Conservation (phyloP, 2,329 filamentous ascomycete species). For the Talaromyces marneffei region DNA sequence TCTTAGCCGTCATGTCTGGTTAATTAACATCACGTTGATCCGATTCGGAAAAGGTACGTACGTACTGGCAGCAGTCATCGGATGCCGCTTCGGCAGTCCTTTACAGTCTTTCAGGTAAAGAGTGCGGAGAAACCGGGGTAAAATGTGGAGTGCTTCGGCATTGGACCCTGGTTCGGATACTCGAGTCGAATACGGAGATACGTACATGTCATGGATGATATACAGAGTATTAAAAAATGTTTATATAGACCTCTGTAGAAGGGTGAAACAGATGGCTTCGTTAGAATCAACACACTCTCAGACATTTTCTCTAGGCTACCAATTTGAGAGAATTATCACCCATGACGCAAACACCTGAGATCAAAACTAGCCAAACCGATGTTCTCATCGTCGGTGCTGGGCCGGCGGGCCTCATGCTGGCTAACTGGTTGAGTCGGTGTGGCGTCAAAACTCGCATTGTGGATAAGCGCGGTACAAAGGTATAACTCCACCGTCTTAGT, state of each 20-base stretch:
- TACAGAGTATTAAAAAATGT: background rate
- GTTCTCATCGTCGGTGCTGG: background rate
- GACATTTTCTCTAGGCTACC: background rate
- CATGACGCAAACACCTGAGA: background rate
- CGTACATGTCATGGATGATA: too few relatives aligned
- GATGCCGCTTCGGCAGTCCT: background rate
- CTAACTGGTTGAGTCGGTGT: slow-evolving; percentile 46
- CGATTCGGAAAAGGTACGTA: background rate
- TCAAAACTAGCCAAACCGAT: background rate
- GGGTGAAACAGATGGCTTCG: background rate
- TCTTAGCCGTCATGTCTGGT: background rate
- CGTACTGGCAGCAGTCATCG: too few relatives aligned
- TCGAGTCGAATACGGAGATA: background rate
- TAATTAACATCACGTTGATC: background rate
- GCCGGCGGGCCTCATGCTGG: slow-evolving; percentile 40
- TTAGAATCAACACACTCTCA: background rate
- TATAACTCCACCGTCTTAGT: slow-evolving; percentile 40
- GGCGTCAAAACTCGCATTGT: slow-evolving; percentile 46
- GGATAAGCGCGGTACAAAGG: slow-evolving; percentile 41
- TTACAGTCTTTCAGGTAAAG: background rate
- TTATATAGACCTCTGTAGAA: background rate
- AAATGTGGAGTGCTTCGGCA: background rate
- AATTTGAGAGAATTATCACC: background rate
- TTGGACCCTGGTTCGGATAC: background rate
- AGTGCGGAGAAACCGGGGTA: background rate